Evolutionary conservation across 2,329 filamentous ascomycete species (phyloP), one percentile per base, ranked within the genome.

Genomic region (Colletotrichum brevisporum): DNA sequence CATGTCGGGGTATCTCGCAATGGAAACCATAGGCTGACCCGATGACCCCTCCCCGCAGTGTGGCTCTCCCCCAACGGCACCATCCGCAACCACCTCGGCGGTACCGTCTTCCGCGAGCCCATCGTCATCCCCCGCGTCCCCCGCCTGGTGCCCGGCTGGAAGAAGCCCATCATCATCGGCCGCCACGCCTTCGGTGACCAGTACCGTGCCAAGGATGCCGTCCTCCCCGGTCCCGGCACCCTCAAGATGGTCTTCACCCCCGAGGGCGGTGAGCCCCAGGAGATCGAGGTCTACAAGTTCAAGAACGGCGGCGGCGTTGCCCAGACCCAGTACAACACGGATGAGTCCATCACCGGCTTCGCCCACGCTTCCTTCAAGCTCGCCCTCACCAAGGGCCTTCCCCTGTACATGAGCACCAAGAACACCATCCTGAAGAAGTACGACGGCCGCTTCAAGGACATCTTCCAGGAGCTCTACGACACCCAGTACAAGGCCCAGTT

Each of bases 391-490:
- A 96, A 97, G 89, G 86, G 86, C 72, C 86, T 97, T 74, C 96
- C 96, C n/a, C 87, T 99, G 77, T 99, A 98, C 88, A 97, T 98
- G 95, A 97, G 94, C 89, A 99, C 96, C 83, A 99, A 99, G 92
- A 98, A 98, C 89, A 99, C 96, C 75, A 99, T 99, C 76, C 86
- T 99, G 75, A 99, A 99, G 89, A 95, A 95, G 83, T 99, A 99
- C 84, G 96, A 99, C 79, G 96, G 96, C 61, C 90, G 93, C 76
- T 99, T 99, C 90, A 98, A 98, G 91, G 96, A 99, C 79, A 97
- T 98, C 82, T 99, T 99, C 90, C 93, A 99, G 88, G 93, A 97
- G 78, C 90, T 98, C 77, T 99, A 95, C 84, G 94, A 98, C 72
- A 88, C 87, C 69, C 85, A 91, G 76, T 99, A 98, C 88, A 92